Conservation (phyloP, 768 basidiomycete genomes). For the Boletellus ananiceps region DNA sequence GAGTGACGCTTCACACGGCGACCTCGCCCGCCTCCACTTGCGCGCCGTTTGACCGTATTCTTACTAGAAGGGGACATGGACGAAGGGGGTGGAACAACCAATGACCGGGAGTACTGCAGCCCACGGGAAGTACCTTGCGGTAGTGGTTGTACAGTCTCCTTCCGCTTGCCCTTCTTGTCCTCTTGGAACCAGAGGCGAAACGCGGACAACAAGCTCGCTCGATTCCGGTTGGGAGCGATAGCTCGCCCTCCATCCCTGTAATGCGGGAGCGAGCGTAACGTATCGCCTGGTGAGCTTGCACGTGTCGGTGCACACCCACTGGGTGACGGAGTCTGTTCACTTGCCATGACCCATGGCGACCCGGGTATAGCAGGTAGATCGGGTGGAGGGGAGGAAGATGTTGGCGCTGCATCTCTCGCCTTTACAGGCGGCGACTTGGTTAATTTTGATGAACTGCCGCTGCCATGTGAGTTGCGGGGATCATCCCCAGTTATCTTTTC, state of each 20-base stretch:
- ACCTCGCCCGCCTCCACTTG: slow-evolving; percentile 42
- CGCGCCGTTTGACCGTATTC: slow-evolving; percentile 46
- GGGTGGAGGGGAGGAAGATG: slow-evolving; percentile 51
- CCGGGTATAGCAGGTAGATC: slow-evolving; percentile 37
- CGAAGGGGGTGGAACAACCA: slow-evolving; percentile 19
- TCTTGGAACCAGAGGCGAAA: slow-evolving; percentile 94
- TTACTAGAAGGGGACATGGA: slow-evolving; percentile 29
- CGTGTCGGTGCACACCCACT: slow-evolving; percentile 40
- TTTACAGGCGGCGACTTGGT: slow-evolving; percentile 67
- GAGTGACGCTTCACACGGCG: slow-evolving; percentile 66
- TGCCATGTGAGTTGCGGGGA: slow-evolving; percentile 60
- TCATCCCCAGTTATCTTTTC: slow-evolving; percentile 50
- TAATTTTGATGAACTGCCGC: slow-evolving; percentile 52
- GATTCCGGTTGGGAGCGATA: slow-evolving; percentile 46
- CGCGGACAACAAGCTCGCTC: slow-evolving; percentile 77
- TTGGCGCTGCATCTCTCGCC: slow-evolving; percentile 40
- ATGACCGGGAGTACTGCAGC: slow-evolving; percentile 24
- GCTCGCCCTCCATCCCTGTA: slow-evolving; percentile 34
- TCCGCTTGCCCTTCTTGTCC: slow-evolving; percentile 83
- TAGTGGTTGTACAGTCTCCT: slow-evolving; percentile 36
- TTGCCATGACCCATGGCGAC: slow-evolving; percentile 74
- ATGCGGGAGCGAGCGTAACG: slow-evolving; percentile 44
- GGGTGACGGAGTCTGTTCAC: slow-evolving; percentile 37
- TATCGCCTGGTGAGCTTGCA: slow-evolving; percentile 51
- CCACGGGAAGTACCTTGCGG: slow-evolving; percentile 20